phyloP scores from a whole-genome alignment of 805 yeast genomes.

The Cyberlindnera euphorbiae region DNA sequence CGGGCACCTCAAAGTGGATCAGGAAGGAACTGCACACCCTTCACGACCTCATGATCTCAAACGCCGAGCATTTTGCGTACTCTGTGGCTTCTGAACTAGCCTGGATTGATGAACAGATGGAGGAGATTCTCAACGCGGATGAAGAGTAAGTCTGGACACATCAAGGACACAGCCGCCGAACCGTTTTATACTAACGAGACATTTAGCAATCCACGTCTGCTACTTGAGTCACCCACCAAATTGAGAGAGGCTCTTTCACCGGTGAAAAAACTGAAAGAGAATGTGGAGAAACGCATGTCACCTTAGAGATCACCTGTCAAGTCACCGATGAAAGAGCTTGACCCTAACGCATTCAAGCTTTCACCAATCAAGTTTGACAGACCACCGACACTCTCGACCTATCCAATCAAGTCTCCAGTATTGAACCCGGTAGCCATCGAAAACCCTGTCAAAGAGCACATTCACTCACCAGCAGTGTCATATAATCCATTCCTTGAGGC shows the following conservation, averaged over 20 bases:
- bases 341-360: conserved; percentile 13
- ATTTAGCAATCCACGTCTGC: conserved; percentile 21
- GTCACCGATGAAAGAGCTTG: conserved; percentile 21
- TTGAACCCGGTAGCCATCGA: too few species aligned
- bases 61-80: conserved; percentile 36
- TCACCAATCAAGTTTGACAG: conserved; percentile 21
- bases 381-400: conserved; percentile 3
- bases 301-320: conserved; percentile 11
- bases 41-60: conserved; percentile 33
- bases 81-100: conserved; percentile 36
- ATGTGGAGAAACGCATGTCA: conserved; percentile 15
- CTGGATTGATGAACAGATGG: conserved; percentile 39
- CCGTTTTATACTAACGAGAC: conserved; percentile 12
- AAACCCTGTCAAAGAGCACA: too few species aligned
- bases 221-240: conserved; percentile 25
- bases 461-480: too few species aligned
- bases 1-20: conserved; percentile 52
- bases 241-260: conserved; percentile 26
- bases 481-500: conserved; percentile 8
- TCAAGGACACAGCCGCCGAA: too few species aligned
- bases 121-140: conserved; percentile 26
- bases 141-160: conserved; percentile 27
- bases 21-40: conserved; percentile 38
- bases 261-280: conserved; percentile 21
- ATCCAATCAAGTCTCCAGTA: background rate